These are phyloP conservation scores for Cercospora sp. DNA, from an alignment of 2,329 filamentous ascomycete genomes.

Conservation along the genomic window DNA sequence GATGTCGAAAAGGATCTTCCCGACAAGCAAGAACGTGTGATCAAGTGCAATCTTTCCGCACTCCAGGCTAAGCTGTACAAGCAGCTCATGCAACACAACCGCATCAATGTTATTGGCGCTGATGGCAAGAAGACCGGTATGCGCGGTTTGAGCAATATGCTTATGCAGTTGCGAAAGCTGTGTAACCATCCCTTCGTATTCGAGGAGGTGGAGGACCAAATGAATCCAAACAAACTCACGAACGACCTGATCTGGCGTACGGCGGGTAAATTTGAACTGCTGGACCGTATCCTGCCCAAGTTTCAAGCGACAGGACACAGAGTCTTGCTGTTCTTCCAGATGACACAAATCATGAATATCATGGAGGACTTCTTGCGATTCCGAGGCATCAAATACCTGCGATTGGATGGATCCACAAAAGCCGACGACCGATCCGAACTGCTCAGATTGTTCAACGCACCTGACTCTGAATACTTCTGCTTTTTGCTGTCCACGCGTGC, in stretches of 20 bases:
- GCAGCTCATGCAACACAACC: slow-evolving; percentile 95
- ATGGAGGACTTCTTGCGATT: slow-evolving; percentile 97
- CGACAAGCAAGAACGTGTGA: slow-evolving; percentile 98
- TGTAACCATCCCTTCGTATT: slow-evolving; percentile 99
- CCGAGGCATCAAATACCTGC: slow-evolving; percentile 79
- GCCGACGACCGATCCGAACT: slow-evolving; percentile 94
- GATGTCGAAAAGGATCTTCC: slow-evolving; percentile 98
- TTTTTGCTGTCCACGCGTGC: slow-evolving; percentile 98
- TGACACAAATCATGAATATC: slow-evolving; percentile 99
- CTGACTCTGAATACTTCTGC: slow-evolving; percentile 90
- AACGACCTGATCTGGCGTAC: slow-evolving; percentile 96
- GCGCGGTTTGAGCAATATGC: slow-evolving; percentile 97
- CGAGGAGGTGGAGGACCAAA: slow-evolving; percentile 94
- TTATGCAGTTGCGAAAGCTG: slow-evolving; percentile 97
- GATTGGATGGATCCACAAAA: slow-evolving; percentile 94
- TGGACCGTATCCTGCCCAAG: slow-evolving; percentile 90
- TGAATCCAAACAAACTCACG: slow-evolving; percentile 84
- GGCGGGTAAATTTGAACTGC: slow-evolving; percentile 92
- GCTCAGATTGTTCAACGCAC: slow-evolving; percentile 83
- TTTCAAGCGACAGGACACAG: slow-evolving; percentile 89
- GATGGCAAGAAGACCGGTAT: slow-evolving; percentile 94
- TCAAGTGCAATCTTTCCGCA: slow-evolving; percentile 98
- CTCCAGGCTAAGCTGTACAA: slow-evolving; percentile 93
- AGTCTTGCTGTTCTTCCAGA: slow-evolving; percentile 99
- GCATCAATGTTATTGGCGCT: slow-evolving; percentile 88